Evolutionary conservation across 805 yeast species (phyloP).

Genomic region (Ogataea ganodermae): DNA sequence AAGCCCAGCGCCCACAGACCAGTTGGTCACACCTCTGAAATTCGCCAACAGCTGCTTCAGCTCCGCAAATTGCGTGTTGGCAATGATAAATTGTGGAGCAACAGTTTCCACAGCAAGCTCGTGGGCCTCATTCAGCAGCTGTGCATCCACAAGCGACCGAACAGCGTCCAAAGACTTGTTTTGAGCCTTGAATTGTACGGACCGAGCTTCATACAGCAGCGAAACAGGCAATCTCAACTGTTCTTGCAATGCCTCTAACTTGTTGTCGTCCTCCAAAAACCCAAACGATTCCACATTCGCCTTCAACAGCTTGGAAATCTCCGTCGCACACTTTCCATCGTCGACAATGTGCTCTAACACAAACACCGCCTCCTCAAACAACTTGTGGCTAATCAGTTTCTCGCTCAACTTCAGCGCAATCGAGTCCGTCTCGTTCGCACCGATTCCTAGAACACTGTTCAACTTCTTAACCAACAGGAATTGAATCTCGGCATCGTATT

Average conservation of each 20-base stretch:
- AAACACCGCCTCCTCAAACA: constrained; percentile 62
- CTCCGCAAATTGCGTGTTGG: constrained; percentile 36
- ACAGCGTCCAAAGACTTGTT: constrained; percentile 63
- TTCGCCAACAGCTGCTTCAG: constrained; percentile 42
- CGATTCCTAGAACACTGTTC: constrained; percentile 24
- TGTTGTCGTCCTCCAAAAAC: constrained; percentile 31
- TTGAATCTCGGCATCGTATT: constrained; percentile 26
- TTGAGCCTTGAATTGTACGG: constrained; percentile 50
- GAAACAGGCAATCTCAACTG: constrained; percentile 49
- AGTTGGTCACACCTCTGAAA: constrained; percentile 48
- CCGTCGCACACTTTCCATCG: constrained; percentile 45
- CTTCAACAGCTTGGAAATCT: constrained; percentile 42
- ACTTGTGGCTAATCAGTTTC: constrained; percentile 48
- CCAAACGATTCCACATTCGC: constrained; percentile 34
- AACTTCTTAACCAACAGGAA: constrained; percentile 29
- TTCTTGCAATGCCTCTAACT: constrained; percentile 40
- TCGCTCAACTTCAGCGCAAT: constrained; percentile 44
- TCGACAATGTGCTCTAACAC: constrained; percentile 58
- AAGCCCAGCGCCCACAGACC: constrained; percentile 61
- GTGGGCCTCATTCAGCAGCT: constrained; percentile 64
- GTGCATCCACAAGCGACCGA: constrained; percentile 61
- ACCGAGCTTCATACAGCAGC: constrained; percentile 58
- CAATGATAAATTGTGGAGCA: constrained; percentile 72
- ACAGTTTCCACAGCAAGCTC: constrained; percentile 51
- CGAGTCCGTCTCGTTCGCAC: constrained; percentile 18